Percentiles rank a stretch among this genome's conserved stretches.
These are phyloP conservation scores for Huntiella abstrusa DNA, from an alignment of 2,329 filamentous ascomycete genomes.

Conservation along the genomic window DNA sequence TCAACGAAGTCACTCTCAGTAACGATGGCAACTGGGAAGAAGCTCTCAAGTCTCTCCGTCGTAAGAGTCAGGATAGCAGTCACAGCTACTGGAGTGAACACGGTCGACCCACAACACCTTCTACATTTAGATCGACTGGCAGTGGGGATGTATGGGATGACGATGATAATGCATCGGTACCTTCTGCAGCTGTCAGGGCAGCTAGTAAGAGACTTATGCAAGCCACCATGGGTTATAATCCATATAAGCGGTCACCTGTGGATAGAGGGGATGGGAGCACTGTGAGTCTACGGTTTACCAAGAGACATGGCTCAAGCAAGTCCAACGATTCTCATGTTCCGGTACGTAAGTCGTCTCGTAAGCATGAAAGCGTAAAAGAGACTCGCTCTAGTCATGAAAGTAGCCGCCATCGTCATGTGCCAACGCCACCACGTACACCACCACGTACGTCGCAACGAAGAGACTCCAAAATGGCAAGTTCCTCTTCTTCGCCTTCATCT, in stretches of 20 bases:
- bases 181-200: conserved; percentile 36
- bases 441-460: too few species aligned
- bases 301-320: not conserved
- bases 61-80: conserved; percentile 13
- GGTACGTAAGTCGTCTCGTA: too few species aligned
- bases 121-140: too few species aligned
- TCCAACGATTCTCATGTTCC: not conserved
- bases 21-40: conserved; percentile 61
- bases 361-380: too few species aligned
- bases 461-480: too few species aligned
- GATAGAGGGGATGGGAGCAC: too few species aligned
- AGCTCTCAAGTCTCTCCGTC: conserved; percentile 52
- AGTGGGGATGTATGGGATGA: not conserved
- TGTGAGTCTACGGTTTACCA: too few species aligned
- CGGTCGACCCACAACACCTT: too few species aligned
- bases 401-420: too few species aligned
- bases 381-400: too few species aligned
- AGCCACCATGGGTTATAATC: conserved; percentile 17
- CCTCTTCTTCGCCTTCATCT: not conserved
- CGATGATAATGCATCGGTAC: conserved; percentile 12
- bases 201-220: conserved; percentile 30
- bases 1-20: conserved; percentile 54
- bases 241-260: too few species aligned
- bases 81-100: conserved; percentile 21
- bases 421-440: too few species aligned